Base-by-base conservation (phyloP, 2,329 filamentous ascomycete species). In the Geosmithia morbida region DNA sequence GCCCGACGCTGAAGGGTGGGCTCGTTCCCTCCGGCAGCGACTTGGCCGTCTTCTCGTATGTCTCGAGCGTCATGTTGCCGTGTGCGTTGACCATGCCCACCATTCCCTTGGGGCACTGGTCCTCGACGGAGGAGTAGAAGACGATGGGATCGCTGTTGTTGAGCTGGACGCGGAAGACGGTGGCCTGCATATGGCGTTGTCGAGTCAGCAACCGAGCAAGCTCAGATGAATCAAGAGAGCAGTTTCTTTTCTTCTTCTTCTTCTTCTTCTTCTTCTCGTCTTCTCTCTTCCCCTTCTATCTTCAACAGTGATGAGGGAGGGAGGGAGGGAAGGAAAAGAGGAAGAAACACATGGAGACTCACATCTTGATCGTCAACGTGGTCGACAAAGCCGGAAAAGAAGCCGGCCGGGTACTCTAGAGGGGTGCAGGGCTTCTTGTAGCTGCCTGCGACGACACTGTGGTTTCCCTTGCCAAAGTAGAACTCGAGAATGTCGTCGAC, bases 61-160 rank as follows among this genome's bases (percentile, higher is more conserved):
- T 55, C 18, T 52, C 54, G 2, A 63, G 55, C 7, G 56, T 64
- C 49, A 56, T 51, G 46, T 58, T 54, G 40, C 46, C 50, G 42
- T 51, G 55, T 19, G 59, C 57, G 51, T 65, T 66, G 50, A 66
- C 55, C 46, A 65, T 63, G 48, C 61, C 64, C n/a, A 64, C 62
- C 64, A 66, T 66, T 46, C 64, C 64, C 13, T 52, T 47, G 18
- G 61, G 48, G 49, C 64, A 66, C 45, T 66, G 62, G 22, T 58
- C 53, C n/a, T 55, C 60, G 41, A 64, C 62, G 7, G 61, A 62
- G n/a, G 64, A 67, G 51, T 65, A 66, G 53, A 66, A 65, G n/a
- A 56, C 54, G 8, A 60, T 56, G 30, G 63, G 60, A 1, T 63
- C 56, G 6, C 57, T 60, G 50, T 56, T 51, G 45, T 59, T 57